Base-by-base conservation (phyloP, 2,329 filamentous ascomycete genomes). In the Neophaeococcomyces mojaviensis region DNA sequence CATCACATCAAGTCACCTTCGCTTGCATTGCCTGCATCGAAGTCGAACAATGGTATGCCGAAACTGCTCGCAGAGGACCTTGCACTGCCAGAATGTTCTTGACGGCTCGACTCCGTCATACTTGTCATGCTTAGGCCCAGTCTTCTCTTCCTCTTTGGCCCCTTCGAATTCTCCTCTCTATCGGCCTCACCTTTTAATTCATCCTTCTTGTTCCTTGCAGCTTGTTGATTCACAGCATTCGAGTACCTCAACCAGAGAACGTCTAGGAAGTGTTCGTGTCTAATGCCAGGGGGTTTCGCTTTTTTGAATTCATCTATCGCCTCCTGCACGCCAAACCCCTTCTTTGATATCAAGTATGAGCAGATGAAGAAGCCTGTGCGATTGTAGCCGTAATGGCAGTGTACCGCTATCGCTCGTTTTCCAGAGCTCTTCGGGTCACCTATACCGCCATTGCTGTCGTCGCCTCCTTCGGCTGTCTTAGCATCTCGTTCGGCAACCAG, bases 301-400 rank as follows among this genome's bases (percentile, higher is more conserved):
- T 68, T 67, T 15, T 80, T 80, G 67, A 97, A 97, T 49, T 81
- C 76, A 43, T 86, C 79, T 49, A 97, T 81, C 1, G 90, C 90
- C 45, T 84, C 79, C 57, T 85, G 77, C 2, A 95, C 77, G 18
- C 69, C 70, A 58, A 79, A 89, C 0, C 78, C 81, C 55, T 84
- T 77, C 38, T 80, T 73, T 68, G 96, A 88, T 12, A 96, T 82
- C n/a, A 97, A 71, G 60, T 96, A 97, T 59, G 82, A 88, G 26
- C 87, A 84, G 41, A 97, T 79, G 60, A 96, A 86, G 63, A 90
- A 95, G 0, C 90, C 90, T 0, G 90, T 96, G 18, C 89, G 78
- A 62, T 97, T 96, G 68, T 94, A 96, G 0, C 90, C 90, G 57
- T 96, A 96, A 60, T 97, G 90, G 59, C 90, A 97, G 62, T 97